Evolutionary conservation across 257 asterid species (phyloP).

Genomic region (Eustoma russellianum): DNA sequence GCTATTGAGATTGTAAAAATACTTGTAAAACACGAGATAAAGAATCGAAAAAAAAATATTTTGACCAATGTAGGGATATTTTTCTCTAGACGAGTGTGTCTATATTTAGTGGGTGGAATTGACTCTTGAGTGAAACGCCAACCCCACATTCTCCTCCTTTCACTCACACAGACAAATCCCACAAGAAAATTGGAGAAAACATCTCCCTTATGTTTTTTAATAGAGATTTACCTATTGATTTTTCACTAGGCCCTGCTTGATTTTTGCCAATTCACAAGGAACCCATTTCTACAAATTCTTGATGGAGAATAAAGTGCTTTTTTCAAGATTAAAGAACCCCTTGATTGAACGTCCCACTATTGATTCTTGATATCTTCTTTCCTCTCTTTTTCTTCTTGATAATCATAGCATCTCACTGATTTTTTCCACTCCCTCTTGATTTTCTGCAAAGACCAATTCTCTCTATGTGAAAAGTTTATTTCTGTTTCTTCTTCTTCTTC

Average conservation of each 20-base stretch:
- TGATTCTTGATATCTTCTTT: constrained; percentile 37
- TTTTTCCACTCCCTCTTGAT: not conserved
- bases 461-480: not conserved
- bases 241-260: constrained; percentile 22
- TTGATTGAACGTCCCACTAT: constrained; percentile 35
- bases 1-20: too few relatives aligned
- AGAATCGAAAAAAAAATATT: too few relatives aligned
- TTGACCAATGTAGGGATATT: not conserved
- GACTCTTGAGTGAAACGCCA: constrained; percentile 18
- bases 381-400: not conserved
- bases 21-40: too few relatives aligned
- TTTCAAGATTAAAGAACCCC: constrained; percentile 22
- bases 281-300: not conserved
- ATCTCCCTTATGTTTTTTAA: constrained; percentile 11
- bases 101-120: constrained; percentile 41
- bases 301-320: constrained; percentile 14
- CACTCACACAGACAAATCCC: constrained; percentile 20
- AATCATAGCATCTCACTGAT: constrained; percentile 3
- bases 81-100: constrained; percentile 19
- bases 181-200: constrained; percentile 9
- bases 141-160: constrained; percentile 34
- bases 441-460: not conserved
- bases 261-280: constrained; percentile 22
- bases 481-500: constrained; percentile 1
- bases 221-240: constrained; percentile 19